phyloP scores from a whole-genome alignment of 1,284 basidiomycete species.

The Puccinia triticina region DNA sequence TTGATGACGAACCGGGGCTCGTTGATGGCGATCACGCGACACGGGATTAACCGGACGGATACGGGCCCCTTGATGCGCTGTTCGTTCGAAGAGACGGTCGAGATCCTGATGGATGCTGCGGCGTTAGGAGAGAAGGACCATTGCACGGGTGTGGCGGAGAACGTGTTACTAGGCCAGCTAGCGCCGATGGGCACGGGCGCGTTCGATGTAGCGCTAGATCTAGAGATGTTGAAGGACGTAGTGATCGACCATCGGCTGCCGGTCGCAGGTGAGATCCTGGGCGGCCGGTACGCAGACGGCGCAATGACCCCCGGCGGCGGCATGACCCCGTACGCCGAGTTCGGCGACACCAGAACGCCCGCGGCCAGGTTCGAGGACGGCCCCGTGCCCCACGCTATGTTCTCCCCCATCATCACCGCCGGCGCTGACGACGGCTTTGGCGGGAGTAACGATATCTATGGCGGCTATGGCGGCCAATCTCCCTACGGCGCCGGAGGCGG shows the following conservation, averaged over 20 bases:
- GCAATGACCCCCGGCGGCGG: slow-evolving; percentile 82
- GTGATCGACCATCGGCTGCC: slow-evolving; percentile 95
- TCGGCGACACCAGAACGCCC: slow-evolving; percentile 56
- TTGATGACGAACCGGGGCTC: slow-evolving; percentile 96
- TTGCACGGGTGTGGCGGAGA: slow-evolving; percentile 96
- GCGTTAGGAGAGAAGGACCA: slow-evolving; percentile 97
- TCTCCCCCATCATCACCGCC: slow-evolving; percentile 89
- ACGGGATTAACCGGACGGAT: slow-evolving; percentile 97
- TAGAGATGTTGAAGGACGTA: slow-evolving; percentile 98
- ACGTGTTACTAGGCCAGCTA: slow-evolving; percentile 97
- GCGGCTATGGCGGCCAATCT: slow-evolving; percentile 56
- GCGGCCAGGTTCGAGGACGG: slow-evolving; percentile 49
- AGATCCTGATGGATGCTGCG: slow-evolving; percentile 98
- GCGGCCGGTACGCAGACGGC: slow-evolving; percentile 73
- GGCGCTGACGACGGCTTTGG: slow-evolving; percentile 77
- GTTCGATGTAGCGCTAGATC: slow-evolving; percentile 93
- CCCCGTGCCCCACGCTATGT: slow-evolving; percentile 67
- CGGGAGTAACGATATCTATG: slow-evolving; percentile 67
- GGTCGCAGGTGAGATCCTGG: slow-evolving; percentile 65
- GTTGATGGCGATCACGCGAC: slow-evolving; percentile 98
- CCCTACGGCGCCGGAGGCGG: slow-evolving; percentile 62
- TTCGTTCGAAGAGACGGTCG: slow-evolving; percentile 99
- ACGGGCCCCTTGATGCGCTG: slow-evolving; percentile 96
- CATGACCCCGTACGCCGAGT: slow-evolving; percentile 83
- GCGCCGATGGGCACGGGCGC: slow-evolving; percentile 95